Base-by-base conservation (phyloP, 1,284 basidiomycete genomes). In the Ceratobasidium sp. region DNA sequence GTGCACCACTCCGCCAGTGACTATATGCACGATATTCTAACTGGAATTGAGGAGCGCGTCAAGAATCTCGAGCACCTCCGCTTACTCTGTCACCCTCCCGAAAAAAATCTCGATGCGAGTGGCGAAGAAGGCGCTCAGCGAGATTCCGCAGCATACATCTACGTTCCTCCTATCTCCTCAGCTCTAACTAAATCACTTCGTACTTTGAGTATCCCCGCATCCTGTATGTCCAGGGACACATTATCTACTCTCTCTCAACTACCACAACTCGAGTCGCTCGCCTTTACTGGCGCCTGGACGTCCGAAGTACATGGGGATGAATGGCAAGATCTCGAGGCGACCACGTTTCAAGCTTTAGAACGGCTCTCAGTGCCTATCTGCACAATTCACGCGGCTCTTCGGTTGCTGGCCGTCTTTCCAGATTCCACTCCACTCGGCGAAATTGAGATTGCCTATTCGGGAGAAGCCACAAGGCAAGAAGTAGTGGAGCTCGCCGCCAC, bases 161-260 rank as follows among this genome's bases (percentile, higher is more conserved):
- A 65, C 27, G 35, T 65, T 22, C 62, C 62, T 29, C 47, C 35
- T 15, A 65, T 65, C 29, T 32, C 32, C 20, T n/a, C 38, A n/a
- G 35, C 49, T 3, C 50, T 54, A 20, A 34, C 35, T 32, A 35
- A 34, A 27, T 52, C 62, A 6, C 62, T 65, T 7, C 34, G 38
- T 7, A 42, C 35, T 17, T 40, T 65, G 22, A 53, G 35, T 20
- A 43, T 65, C 12, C 62, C 62, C 6, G 32, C 47, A 5, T 42
- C 62, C 29, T 53, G 62, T 27, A 54, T 54, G 49, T 65, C 62
- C 15, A 42, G n/a, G n/a, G 62, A 65, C n/a, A 54, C 62, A 15
- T 40, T 65, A n/a, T 29, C 53, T 12, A 31, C 35, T 8, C 50
- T 65, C 22, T 32, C 62, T 15, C 50, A 27, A 3, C 49, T 65